Percentiles rank a stretch among this genome's conserved stretches.
These are phyloP conservation scores for Blepharisma stoltei DNA, from an alignment of 73 alveolate species.

Conservation along the genomic window DNA sequence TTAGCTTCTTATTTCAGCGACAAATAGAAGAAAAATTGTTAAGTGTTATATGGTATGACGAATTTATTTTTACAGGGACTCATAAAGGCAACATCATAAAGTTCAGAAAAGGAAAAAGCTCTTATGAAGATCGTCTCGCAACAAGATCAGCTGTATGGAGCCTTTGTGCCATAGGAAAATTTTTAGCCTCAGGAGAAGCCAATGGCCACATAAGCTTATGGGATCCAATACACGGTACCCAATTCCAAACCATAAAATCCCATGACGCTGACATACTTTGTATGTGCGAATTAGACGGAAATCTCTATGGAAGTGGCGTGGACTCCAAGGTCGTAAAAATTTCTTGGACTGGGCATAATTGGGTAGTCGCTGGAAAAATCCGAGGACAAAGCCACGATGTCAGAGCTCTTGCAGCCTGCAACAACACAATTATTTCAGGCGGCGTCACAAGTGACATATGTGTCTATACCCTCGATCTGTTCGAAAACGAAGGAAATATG, in stretches of 20 bases:
- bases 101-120: not conserved
- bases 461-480: not conserved
- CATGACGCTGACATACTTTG: conserved; percentile 13
- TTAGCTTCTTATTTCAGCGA: not conserved
- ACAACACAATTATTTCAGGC: conserved; percentile 1
- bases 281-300: not conserved
- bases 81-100: not conserved
- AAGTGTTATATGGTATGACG: not conserved
- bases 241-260: not conserved
- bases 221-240: not conserved
- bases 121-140: no score
- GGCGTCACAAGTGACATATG: conserved; percentile 24
- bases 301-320: conserved; percentile 19
- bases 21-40: not conserved
- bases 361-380: not conserved
- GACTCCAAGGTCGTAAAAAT: conserved; percentile 15
- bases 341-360: not conserved
- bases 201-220: not conserved
- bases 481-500: not conserved
- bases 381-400: conserved; percentile 25
- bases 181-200: conserved; percentile 17
- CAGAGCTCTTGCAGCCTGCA: not conserved
- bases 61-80: not conserved
- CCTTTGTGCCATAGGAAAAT: not conserved
- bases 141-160: not conserved